Conservation (phyloP, 257 asterid species). For the Solanum neorickii region DNA sequence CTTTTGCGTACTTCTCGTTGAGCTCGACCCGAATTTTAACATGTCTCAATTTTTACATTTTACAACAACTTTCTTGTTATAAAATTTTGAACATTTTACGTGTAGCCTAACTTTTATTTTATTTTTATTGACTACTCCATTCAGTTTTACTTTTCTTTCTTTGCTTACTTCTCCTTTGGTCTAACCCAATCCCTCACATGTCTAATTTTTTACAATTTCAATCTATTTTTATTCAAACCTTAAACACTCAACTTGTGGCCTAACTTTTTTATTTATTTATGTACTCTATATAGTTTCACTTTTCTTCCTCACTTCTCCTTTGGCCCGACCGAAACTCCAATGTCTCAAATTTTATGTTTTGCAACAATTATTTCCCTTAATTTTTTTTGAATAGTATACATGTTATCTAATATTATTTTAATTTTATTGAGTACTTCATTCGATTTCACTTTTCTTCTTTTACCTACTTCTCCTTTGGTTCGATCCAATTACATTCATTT, state of each 20-base stretch:
- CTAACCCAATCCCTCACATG: neutral
- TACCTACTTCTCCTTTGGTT: neutral
- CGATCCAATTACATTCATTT: neutral
- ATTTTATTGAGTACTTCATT: no score
- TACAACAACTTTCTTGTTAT: neutral
- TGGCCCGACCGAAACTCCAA: neutral
- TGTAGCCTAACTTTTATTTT: neutral
- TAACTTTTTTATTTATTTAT: no score
- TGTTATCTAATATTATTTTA: neutral
- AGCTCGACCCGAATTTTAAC: no score
- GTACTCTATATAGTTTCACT: no score
- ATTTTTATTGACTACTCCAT: neutral
- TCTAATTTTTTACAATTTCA: no score
- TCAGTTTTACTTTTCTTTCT: neutral
- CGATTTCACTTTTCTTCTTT: neutral
- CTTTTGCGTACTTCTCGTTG: neutral
- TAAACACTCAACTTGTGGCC: no score
- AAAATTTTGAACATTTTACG: neutral
- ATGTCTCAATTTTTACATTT: neutral
- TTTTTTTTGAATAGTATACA: neutral
- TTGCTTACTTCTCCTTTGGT: neutral
- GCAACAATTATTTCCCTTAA: neutral
- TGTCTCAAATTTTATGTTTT: neutral
- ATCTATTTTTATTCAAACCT: no score
- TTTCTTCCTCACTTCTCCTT: neutral